phyloP scores from a whole-genome alignment of 164 flowering plant genomes.

The Berberis vulgaris region DNA sequence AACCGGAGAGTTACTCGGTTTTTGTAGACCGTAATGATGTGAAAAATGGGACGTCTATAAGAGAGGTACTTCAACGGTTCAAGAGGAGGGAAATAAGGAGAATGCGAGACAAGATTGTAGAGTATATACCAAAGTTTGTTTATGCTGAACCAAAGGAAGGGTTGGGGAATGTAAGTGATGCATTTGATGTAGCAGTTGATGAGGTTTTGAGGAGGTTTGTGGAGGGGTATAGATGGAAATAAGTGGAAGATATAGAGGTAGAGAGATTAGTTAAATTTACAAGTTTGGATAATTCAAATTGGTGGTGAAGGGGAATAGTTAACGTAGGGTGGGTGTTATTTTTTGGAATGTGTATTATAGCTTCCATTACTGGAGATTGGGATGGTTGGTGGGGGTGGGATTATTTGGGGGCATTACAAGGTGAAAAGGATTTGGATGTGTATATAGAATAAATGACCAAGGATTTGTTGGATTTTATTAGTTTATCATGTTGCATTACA shows the following conservation, averaged over 20 bases:
- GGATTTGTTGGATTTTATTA: too few species aligned
- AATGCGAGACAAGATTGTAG: constrained; percentile 78
- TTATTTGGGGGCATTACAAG: background rate
- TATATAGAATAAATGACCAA: too few species aligned
- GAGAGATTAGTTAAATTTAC: background rate
- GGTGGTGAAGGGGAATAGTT: background rate
- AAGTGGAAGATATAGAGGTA: background rate
- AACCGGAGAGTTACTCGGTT: constrained; percentile 75
- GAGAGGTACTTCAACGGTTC: constrained; percentile 42
- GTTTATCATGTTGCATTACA: too few species aligned
- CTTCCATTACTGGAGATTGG: background rate
- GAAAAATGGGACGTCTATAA: constrained; percentile 52
- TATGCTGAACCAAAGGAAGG: constrained; percentile 53
- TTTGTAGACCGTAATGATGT: constrained; percentile 66
- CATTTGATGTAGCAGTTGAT: constrained; percentile 80
- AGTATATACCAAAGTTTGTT: constrained; percentile 56
- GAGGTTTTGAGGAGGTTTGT: constrained; percentile 61
- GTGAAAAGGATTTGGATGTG: too few species aligned
- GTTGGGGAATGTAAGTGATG: constrained; percentile 48
- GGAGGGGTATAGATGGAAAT: constrained; percentile 21
- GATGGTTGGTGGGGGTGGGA: background rate
- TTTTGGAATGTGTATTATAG: background rate
- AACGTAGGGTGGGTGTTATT: too few species aligned
- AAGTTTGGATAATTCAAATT: background rate
- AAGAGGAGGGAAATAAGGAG: constrained; percentile 37